Evolutionary conservation across 768 basidiomycete species (phyloP).

Genomic region (Panus rudis): DNA sequence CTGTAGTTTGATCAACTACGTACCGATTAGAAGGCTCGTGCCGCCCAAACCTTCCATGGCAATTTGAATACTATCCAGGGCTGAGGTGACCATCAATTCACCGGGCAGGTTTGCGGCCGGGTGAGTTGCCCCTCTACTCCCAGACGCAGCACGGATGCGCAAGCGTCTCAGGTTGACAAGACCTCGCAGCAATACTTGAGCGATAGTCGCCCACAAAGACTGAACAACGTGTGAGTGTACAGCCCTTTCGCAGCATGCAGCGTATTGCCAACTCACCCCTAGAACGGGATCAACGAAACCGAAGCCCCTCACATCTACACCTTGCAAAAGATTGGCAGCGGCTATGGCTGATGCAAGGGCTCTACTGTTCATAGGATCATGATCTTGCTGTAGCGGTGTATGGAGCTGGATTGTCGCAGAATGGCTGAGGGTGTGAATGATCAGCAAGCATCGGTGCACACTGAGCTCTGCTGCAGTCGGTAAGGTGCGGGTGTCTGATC

Average conservation of each 20-base stretch:
- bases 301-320: slow-evolving; percentile 8
- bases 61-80: slow-evolving; percentile 5
- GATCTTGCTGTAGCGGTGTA: slow-evolving; percentile 11
- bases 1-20: too few relatives aligned
- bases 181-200: slow-evolving; percentile 4
- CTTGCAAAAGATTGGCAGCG: slow-evolving; percentile 11
- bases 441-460: slow-evolving; percentile 17
- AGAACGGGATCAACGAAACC: slow-evolving; percentile 16
- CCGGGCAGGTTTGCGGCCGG: slow-evolving; percentile 2
- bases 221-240: not conserved
- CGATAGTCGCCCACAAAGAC: slow-evolving; percentile 7
- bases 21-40: slow-evolving; percentile 4
- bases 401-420: slow-evolving; percentile 26
- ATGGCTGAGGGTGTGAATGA: slow-evolving; percentile 20
- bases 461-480: too few relatives aligned
- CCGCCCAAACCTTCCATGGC: slow-evolving; percentile 8
- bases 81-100: slow-evolving; percentile 5
- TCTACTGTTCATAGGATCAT: slow-evolving; percentile 11
- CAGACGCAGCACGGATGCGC: too few relatives aligned
- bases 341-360: slow-evolving; percentile 15
- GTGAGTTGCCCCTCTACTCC: too few relatives aligned
- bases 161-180: not conserved
- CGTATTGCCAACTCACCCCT: slow-evolving; percentile 13
- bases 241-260: not conserved
- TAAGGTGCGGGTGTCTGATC: too few relatives aligned